Evolutionary conservation across 179 eudicot species (phyloP), one percentile per base, ranked within the genome.

Genomic region (Spergularia azorica): DNA sequence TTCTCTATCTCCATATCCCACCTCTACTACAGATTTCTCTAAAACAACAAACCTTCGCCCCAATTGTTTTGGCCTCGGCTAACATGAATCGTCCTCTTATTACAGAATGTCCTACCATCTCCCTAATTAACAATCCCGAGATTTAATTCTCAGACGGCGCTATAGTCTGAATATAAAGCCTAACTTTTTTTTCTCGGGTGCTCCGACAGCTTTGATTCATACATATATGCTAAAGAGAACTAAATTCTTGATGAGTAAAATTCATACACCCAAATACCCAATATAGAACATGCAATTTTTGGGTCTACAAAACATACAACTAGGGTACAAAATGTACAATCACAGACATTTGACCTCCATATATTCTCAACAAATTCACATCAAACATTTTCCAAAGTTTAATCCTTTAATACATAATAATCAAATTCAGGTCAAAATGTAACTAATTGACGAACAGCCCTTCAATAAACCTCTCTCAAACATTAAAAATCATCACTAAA

Each of bases 401-500:
- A 67, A 17, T 58, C 60, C 67, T 26, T 70, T 50, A 68, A 74
- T 62, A 60, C 57, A 26, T 14, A 58, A 51, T 38, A 76, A 71
- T 50, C 73, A 65, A 70, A 64, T 56, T 68, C 70, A 79, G 14
- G 17, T 17, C 9, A 50, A 48, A 58, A 71, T 17, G 9, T n/a
- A 57, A 57, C 2, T 3, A 60, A 77, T 11, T n/a, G 76, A 18
- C 14, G 58, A 48, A 41, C 67, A 58, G 21, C 17, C 66, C 4
- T 11, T 13, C 21, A 21, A 21, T 21, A 21, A 21, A 21, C 21
- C 21, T 21, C 21, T 21, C 21, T 21, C 21, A 21, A 21, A 21
- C 21, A 21, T 21, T 21, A 21, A 21, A 21, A 21, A 56, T 15
- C 1, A 6, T 9, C 6, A 15, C 26, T 21, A 21, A 21, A 21